phyloP scores from a whole-genome alignment of 2,329 filamentous ascomycete species.

The Sporothrix brunneoviolacea region DNA sequence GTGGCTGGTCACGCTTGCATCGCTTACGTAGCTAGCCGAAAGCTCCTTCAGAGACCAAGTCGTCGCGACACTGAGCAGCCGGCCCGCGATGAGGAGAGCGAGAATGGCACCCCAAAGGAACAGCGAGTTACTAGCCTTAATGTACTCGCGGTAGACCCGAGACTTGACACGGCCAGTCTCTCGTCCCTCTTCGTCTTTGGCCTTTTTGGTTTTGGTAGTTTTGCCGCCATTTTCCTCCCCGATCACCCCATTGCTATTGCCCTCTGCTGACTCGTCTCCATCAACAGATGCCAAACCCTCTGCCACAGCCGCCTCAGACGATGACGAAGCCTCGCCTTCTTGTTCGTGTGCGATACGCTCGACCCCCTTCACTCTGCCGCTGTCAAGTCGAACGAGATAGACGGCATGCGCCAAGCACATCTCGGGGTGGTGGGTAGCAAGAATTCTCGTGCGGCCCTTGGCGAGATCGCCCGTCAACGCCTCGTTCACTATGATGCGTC shows the following conservation, averaged over 20 bases:
- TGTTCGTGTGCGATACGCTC: constrained; percentile 16
- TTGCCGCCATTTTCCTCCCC: background rate
- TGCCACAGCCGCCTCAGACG: background rate
- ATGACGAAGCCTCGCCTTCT: constrained; percentile 2
- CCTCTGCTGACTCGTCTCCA: background rate
- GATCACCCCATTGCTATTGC: background rate
- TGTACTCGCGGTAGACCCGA: constrained; percentile 29
- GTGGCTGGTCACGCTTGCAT: background rate
- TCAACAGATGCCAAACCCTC: constrained; percentile 13
- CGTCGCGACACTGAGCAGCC: constrained; percentile 22
- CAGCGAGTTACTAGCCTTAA: constrained; percentile 25
- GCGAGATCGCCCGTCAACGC: constrained; percentile 47
- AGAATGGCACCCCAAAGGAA: constrained; percentile 24
- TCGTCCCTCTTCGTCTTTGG: constrained; percentile 24
- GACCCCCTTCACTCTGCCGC: constrained; percentile 22
- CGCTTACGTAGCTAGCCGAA: constrained; percentile 22
- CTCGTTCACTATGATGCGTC: constrained; percentile 42
- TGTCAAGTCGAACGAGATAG: constrained; percentile 25
- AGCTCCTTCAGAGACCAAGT: constrained; percentile 31
- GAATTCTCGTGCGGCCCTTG: constrained; percentile 51
- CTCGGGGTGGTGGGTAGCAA: constrained; percentile 49
- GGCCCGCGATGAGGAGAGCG: constrained; percentile 21
- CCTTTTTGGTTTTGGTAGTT: constrained; percentile 14
- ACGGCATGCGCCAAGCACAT: constrained; percentile 26
- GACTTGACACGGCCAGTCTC: constrained; percentile 29